phyloP scores from a whole-genome alignment of 2,329 filamentous ascomycete species.

The Colletotrichum sp. region DNA sequence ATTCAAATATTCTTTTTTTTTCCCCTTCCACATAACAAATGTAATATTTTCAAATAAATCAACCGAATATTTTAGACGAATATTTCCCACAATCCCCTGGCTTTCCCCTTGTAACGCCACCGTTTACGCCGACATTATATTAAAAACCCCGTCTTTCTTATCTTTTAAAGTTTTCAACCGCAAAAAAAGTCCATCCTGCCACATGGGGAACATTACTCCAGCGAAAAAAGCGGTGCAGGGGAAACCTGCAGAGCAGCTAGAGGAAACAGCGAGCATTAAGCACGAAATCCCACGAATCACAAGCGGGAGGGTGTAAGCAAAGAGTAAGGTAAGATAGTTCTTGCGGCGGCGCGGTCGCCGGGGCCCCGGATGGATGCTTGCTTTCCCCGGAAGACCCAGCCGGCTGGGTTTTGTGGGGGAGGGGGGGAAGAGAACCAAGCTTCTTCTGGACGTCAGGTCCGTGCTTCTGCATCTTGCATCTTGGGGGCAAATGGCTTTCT shows the following conservation, averaged over 20 bases:
- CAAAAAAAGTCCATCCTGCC: not conserved
- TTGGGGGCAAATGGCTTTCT: not conserved
- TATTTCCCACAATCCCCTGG: not conserved
- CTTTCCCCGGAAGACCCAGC: not conserved
- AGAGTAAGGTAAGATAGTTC: too few species aligned
- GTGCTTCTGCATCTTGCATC: not conserved
- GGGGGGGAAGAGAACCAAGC: not conserved
- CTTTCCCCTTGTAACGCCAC: not conserved
- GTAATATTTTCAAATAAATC: not conserved
- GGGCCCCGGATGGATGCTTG: not conserved
- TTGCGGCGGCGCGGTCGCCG: not conserved
- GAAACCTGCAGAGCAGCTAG: not conserved
- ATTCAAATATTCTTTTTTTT: not conserved
- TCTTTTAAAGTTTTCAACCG: not conserved
- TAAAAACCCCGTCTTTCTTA: not conserved
- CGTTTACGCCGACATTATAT: not conserved
- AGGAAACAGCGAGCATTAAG: not conserved
- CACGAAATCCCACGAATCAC: not conserved
- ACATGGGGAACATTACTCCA: not conserved
- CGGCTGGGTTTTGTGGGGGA: not conserved
- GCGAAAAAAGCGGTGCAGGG: not conserved
- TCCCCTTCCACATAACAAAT: not conserved
- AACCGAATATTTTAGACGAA: not conserved
- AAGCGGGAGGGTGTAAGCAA: not conserved
- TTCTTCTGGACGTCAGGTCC: not conserved